Evolutionary conservation across 176 grass and related monocot species (phyloP).

Genomic region (Pharus latifolius): DNA sequence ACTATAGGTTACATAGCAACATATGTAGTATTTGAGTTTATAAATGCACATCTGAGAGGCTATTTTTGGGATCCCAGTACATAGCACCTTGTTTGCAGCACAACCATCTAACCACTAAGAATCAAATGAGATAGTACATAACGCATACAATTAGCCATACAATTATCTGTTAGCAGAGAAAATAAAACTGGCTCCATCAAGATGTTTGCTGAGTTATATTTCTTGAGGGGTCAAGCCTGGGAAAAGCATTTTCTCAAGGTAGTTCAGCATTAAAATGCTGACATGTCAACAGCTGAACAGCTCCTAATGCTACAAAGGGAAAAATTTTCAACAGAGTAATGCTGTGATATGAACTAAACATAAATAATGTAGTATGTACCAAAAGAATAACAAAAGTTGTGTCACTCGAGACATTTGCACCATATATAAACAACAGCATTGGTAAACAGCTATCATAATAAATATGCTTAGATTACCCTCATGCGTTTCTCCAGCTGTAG

Average conservation of each 20-base stretch:
- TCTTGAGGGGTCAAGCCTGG: not conserved
- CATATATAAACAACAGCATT: not conserved
- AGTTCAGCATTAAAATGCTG: too few relatives aligned
- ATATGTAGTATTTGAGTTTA: too few relatives aligned
- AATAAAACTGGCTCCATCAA: not conserved
- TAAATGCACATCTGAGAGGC: not conserved
- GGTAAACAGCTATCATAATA: not conserved
- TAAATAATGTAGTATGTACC: not conserved
- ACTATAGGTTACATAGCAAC: not conserved
- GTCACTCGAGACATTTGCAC: not conserved
- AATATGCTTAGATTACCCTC: conserved; percentile 49
- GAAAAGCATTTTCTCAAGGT: not conserved
- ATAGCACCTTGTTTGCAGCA: too few relatives aligned
- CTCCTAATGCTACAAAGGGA: too few relatives aligned
- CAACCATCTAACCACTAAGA: too few relatives aligned
- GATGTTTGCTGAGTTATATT: not conserved
- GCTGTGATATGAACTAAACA: too few relatives aligned
- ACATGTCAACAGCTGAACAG: not conserved
- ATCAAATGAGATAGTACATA: too few relatives aligned
- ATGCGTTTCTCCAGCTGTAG: conserved; percentile 92
- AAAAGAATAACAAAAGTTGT: not conserved
- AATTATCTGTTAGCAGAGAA: too few relatives aligned
- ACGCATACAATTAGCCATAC: not conserved
- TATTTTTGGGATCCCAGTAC: not conserved
- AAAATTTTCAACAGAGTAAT: too few relatives aligned